A percentile compares a stretch with the other conserved stretches of the same genome.
phyloP scores from a whole-genome alignment of 108 stramenopile species.

The Cyclotella atomus region DNA sequence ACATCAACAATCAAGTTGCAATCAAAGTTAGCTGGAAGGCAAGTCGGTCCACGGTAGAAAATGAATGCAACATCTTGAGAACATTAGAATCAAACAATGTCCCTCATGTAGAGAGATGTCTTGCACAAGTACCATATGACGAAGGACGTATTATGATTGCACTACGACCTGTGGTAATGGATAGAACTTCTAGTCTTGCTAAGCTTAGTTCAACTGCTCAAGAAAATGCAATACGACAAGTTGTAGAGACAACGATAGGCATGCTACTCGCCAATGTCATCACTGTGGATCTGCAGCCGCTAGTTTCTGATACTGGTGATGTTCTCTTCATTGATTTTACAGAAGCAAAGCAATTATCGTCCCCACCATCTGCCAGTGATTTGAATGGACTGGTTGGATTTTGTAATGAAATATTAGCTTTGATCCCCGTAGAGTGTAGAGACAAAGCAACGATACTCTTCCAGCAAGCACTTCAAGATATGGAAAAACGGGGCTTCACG shows the following conservation, averaged over 20 bases:
- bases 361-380: conserved; percentile 27
- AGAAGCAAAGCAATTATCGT: conserved; percentile 54
- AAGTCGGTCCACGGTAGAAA: conserved; percentile 60
- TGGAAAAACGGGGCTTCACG: not conserved
- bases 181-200: conserved; percentile 42
- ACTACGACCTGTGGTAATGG: conserved; percentile 42
- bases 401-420: conserved; percentile 56
- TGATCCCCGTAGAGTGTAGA: conserved; percentile 47
- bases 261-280: conserved; percentile 62
- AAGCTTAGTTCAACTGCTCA: conserved; percentile 32
- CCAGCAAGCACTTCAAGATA: conserved; percentile 3
- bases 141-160: conserved; percentile 61
- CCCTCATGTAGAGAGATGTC: conserved; percentile 57
- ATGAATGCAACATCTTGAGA: conserved; percentile 63
- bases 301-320: conserved; percentile 61
- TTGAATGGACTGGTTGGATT: conserved; percentile 46
- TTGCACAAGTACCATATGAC: conserved; percentile 42
- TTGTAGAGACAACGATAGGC: conserved; percentile 59
- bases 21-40: conserved; percentile 76
- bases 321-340: conserved; percentile 80
- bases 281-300: conserved; percentile 69
- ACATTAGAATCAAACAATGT: conserved; percentile 44
- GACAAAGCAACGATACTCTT: conserved; percentile 12
- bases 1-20: conserved; percentile 29
- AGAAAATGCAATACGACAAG: conserved; percentile 35